Conservation (phyloP, 2,329 filamentous ascomycete genomes). For the Sporothrix pallida region DNA sequence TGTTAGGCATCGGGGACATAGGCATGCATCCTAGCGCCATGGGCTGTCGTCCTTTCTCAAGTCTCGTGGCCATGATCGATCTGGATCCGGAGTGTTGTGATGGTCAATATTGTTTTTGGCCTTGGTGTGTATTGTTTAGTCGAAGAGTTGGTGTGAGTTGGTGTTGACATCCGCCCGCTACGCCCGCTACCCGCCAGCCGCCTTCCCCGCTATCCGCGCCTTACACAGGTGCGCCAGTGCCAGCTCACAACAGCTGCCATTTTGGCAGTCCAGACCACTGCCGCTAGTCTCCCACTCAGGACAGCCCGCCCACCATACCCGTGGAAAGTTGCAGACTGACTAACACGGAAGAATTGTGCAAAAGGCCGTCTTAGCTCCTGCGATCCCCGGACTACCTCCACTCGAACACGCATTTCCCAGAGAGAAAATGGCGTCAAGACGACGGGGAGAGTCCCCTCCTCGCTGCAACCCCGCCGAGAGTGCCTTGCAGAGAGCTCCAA, state of each 20-base stretch:
- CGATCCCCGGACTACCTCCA: constrained; percentile 2
- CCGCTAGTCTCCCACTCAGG: no score
- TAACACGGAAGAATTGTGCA: not conserved
- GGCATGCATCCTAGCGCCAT: not conserved
- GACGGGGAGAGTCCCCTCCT: not conserved
- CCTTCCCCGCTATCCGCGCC: not conserved
- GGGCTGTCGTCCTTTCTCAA: not conserved
- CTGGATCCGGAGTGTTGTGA: not conserved
- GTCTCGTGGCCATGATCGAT: not conserved
- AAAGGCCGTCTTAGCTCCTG: not conserved
- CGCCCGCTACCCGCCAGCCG: not conserved
- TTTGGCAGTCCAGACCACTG: no score
- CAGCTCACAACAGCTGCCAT: not conserved
- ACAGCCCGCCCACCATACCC: no score
- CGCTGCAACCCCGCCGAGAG: no score
- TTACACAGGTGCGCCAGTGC: not conserved
- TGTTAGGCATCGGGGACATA: constrained; percentile 1
- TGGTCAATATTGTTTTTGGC: no score
- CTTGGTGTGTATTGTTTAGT: not conserved
- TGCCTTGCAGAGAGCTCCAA: no score
- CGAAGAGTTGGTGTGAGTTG: not conserved
- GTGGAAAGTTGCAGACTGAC: not conserved
- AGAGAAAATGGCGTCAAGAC: not conserved
- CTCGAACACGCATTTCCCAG: not conserved
- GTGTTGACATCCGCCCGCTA: not conserved